Conservation (phyloP, 2,329 filamentous ascomycete species). For the Ascochyta pisi region DNA sequence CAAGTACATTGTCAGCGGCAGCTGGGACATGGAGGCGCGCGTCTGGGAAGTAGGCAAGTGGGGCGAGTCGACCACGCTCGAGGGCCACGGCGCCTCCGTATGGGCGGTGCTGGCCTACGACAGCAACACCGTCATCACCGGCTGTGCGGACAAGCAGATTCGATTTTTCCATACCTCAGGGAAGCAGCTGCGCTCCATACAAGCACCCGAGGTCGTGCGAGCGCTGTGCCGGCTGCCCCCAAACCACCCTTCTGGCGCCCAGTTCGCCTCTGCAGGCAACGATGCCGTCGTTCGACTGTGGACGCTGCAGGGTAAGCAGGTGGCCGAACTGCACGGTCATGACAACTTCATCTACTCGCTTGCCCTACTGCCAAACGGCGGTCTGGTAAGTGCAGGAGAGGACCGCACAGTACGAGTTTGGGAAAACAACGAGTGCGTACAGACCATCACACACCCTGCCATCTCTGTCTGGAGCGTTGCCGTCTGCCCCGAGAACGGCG, state of each 20-base stretch:
- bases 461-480: slow-evolving; percentile 96
- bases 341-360: slow-evolving; percentile 95
- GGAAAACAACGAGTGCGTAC: slow-evolving; percentile 81
- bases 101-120: slow-evolving; percentile 92
- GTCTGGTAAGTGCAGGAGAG: slow-evolving; percentile 89
- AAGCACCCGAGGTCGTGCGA: slow-evolving; percentile 80
- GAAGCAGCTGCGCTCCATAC: slow-evolving; percentile 68
- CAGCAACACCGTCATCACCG: slow-evolving; percentile 75
- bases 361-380: slow-evolving; percentile 77
- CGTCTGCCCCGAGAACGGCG: slow-evolving; percentile 80
- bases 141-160: slow-evolving; percentile 87
- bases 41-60: slow-evolving; percentile 88
- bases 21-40: slow-evolving; percentile 89
- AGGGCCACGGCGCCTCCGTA: slow-evolving; percentile 81
- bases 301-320: slow-evolving; percentile 77
- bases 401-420: slow-evolving; percentile 93
- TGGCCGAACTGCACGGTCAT: slow-evolving; percentile 83
- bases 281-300: slow-evolving; percentile 89
- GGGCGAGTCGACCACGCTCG: slow-evolving; percentile 75
- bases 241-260: slow-evolving; percentile 79
- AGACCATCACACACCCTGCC: slow-evolving; percentile 96
- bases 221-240: slow-evolving; percentile 83
- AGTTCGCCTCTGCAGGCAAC: slow-evolving; percentile 95
- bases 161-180: slow-evolving; percentile 76
- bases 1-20: slow-evolving; percentile 82